A percentile compares a stretch with the other conserved stretches of the same genome.
Evolutionary conservation across 495 filamentous ascomycete genomes (phyloP).

Genomic region (Penicillium longicatenatum): DNA sequence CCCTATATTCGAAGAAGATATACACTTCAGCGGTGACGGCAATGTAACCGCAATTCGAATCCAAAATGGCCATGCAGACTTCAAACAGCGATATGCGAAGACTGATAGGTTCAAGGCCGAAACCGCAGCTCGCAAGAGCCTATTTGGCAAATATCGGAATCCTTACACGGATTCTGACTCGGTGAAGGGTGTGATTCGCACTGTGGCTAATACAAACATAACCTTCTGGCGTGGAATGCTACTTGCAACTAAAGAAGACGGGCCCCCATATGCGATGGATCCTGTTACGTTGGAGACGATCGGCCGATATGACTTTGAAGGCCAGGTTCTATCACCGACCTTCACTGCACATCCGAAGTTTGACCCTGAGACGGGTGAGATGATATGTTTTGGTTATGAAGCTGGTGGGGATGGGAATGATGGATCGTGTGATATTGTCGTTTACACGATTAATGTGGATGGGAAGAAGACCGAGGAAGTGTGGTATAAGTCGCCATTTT

Average conservation of each 20-base stretch:
- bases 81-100: conserved; percentile 55
- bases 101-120: conserved; percentile 52
- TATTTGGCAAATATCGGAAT: conserved; percentile 58
- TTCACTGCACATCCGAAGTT: conserved; percentile 66
- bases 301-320: conserved; percentile 57
- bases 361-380: conserved; percentile 58
- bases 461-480: conserved; percentile 46
- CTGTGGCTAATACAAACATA: conserved; percentile 57
- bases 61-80: conserved; percentile 47
- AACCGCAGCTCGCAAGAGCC: conserved; percentile 33
- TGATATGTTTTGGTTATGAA: conserved; percentile 59
- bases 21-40: conserved; percentile 32
- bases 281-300: conserved; percentile 57
- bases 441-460: conserved; percentile 45
- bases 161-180: conserved; percentile 53
- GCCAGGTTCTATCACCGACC: conserved; percentile 52
- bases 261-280: conserved; percentile 57
- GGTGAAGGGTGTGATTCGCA: conserved; percentile 45
- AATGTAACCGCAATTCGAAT: conserved; percentile 57
- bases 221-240: conserved; percentile 53
- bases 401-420: conserved; percentile 44
- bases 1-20: conserved; percentile 15
- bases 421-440: conserved; percentile 46
- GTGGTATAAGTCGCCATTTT: conserved; percentile 54
- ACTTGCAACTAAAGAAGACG: conserved; percentile 57